Percentiles rank a stretch among this genome's conserved stretches.
phyloP scores from a whole-genome alignment of 1,284 basidiomycete genomes.

The Ceratobasidium theobromae region DNA sequence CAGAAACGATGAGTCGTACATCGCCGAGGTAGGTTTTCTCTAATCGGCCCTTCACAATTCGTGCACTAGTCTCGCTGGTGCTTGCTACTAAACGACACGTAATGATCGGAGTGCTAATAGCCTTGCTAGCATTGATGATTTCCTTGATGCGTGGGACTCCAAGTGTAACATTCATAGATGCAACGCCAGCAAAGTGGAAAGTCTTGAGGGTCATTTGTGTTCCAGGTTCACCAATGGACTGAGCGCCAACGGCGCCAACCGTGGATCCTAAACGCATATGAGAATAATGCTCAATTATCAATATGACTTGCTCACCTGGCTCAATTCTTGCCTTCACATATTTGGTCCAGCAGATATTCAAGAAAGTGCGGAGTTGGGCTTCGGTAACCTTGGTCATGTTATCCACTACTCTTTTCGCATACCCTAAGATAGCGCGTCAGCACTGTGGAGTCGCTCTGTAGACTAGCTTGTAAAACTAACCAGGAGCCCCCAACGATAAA shows the following conservation, averaged over 20 bases:
- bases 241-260: slow-evolving; percentile 97
- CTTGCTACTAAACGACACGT: slow-evolving; percentile 89
- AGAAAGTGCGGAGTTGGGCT: slow-evolving; percentile 75
- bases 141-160: slow-evolving; percentile 99
- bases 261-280: slow-evolving; percentile 68
- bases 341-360: slow-evolving; percentile 86
- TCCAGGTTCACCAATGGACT: slow-evolving; percentile 99
- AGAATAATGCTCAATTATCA: neutral
- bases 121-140: slow-evolving; percentile 98
- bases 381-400: slow-evolving; percentile 91
- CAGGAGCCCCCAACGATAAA: slow-evolving; percentile 70
- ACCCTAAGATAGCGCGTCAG: slow-evolving; percentile 9
- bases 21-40: slow-evolving; percentile 96
- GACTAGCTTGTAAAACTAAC: slow-evolving; percentile 46
- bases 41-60: slow-evolving; percentile 95
- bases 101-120: slow-evolving; percentile 97
- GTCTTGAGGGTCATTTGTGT: slow-evolving; percentile 99
- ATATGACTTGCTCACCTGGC: slow-evolving; percentile 59
- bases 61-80: slow-evolving; percentile 84
- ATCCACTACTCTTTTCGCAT: slow-evolving; percentile 66
- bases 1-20: slow-evolving; percentile 53
- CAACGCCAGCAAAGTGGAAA: slow-evolving; percentile 99
- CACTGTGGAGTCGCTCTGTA: slow-evolving; percentile 43
- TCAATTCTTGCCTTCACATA: slow-evolving; percentile 95
- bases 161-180: slow-evolving; percentile 99